Evolutionary conservation across 164 flowering plant genomes (phyloP), one percentile per base, ranked within the genome.

Genomic region (Pachysandra terminalis): DNA sequence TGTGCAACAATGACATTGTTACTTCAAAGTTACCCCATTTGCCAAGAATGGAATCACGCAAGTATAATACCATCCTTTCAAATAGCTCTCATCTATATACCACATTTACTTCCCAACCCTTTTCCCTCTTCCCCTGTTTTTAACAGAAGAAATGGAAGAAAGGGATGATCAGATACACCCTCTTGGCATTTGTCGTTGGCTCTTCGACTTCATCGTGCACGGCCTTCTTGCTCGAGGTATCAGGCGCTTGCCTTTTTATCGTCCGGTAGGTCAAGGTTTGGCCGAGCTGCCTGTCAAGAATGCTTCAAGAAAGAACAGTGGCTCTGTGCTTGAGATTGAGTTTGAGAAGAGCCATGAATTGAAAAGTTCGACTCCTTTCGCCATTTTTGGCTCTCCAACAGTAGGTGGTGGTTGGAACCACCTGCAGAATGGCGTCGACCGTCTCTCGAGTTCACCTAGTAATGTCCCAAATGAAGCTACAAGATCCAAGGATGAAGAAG

Each of bases 161-260:
- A 59, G 48, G 45, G 68, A 63, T 9, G 54, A 64, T 19, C 61
- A 71, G 9, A 27, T 57, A 23, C 68, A 70, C 24, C 66, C 79
- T 41, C 51, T 65, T 37, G 78, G 80, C 59, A 70, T 82, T 22
- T 86, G 82, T 67, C 72, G 64, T 2, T 68, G 75, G 78, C 78
- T 86, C 59, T 73, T n/a, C n/a, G n/a, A n/a, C n/a, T n/a, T 76
- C 73, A 55, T 82, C 70, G 27, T 71, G 21, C 70, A 59, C 58
- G 54, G 19, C 66, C 59, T 79, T 22, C 22, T 64, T 23, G 59
- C 60, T 64, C 68, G 65, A 10, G 65, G 76, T 63, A 75, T 72
- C 24, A 75, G 68, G 59, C n/a, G n/a, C 68, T 72, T 22, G 35
- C 72, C 13, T 64, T 68, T n/a, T n/a, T n/a, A n/a, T n/a, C n/a